Conservation (phyloP, 768 basidiomycete species). For the Dentipellis sp. region DNA sequence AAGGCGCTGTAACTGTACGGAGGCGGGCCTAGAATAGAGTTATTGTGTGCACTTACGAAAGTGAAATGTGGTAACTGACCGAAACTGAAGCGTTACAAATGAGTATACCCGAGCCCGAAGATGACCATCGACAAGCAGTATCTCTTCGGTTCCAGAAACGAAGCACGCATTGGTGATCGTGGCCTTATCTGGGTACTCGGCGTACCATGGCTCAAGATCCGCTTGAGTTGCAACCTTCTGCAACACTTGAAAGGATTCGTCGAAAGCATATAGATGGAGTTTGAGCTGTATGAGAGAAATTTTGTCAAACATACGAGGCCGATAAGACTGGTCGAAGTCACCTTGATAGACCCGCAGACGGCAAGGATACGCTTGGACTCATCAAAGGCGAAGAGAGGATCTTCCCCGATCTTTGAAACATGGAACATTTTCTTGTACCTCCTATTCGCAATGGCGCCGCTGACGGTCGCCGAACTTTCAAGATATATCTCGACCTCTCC, state of each 20-base stretch:
- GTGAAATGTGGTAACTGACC: slow-evolving; percentile 24
- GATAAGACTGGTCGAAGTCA: slow-evolving; percentile 5
- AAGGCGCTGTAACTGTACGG: slow-evolving; percentile 27
- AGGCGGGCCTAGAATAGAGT: slow-evolving; percentile 29
- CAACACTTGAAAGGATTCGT: slow-evolving; percentile 33
- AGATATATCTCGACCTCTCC: slow-evolving; percentile 9
- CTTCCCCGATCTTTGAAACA: slow-evolving; percentile 36
- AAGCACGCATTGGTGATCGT: slow-evolving; percentile 31
- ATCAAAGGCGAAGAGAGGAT: slow-evolving; percentile 40
- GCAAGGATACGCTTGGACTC: slow-evolving; percentile 41
- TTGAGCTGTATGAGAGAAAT: slow-evolving; percentile 14
- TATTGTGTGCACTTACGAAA: neutral
- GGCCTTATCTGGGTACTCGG: slow-evolving; percentile 5
- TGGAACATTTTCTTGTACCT: slow-evolving; percentile 18
- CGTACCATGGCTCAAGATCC: slow-evolving; percentile 36
- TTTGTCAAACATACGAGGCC: neutral
- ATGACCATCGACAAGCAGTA: slow-evolving; percentile 37
- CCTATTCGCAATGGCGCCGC: neutral
- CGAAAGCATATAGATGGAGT: slow-evolving; percentile 38
- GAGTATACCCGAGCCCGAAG: slow-evolving; percentile 43
- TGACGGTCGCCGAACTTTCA: neutral
- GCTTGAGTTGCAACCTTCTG: slow-evolving; percentile 32
- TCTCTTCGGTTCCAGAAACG: slow-evolving; percentile 41
- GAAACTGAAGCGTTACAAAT: slow-evolving; percentile 40
- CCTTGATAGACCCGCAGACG: slow-evolving; percentile 35